phyloP scores from a whole-genome alignment of 192 early-diverging fungal genomes.

The Coemansia sp. region DNA sequence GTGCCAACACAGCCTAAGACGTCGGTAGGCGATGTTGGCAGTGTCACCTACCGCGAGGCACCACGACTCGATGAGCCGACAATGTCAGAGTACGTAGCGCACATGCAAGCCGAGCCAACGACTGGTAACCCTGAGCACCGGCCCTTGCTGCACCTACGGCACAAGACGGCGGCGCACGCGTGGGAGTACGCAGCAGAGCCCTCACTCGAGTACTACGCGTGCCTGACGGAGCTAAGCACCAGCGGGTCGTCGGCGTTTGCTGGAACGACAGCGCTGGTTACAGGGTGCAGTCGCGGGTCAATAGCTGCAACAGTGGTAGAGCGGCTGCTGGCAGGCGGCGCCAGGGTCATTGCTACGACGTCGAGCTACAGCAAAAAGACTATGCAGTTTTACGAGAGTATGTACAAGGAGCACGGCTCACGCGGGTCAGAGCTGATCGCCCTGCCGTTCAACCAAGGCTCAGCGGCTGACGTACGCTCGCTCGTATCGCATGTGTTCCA shows the following conservation, averaged over 20 bases:
- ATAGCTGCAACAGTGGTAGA: slow-evolving; percentile 87
- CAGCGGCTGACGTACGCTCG: slow-evolving; percentile 72
- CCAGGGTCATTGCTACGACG: slow-evolving; percentile 77
- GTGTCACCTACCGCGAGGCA: slow-evolving; percentile 76
- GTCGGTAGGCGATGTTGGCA: slow-evolving; percentile 69
- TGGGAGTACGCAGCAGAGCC: slow-evolving; percentile 24
- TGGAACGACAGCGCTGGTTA: slow-evolving; percentile 80
- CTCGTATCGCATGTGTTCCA: slow-evolving; percentile 83
- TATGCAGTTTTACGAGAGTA: slow-evolving; percentile 82
- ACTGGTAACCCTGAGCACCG: slow-evolving; percentile 51
- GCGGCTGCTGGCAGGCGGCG: slow-evolving; percentile 75
- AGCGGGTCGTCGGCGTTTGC: slow-evolving; percentile 77
- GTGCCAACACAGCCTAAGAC: slow-evolving; percentile 79
- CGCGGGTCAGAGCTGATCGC: slow-evolving; percentile 86
- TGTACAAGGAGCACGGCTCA: slow-evolving; percentile 85
- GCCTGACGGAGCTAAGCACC: slow-evolving; percentile 72
- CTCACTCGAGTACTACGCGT: slow-evolving; percentile 32
- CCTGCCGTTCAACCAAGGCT: slow-evolving; percentile 94
- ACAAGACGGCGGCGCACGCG: slow-evolving; percentile 14
- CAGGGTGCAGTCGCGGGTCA: slow-evolving; percentile 88
- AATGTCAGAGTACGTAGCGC: slow-evolving; percentile 83
- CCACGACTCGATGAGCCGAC: slow-evolving; percentile 73
- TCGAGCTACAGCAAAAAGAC: slow-evolving; percentile 73
- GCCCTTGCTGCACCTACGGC: slow-evolving; percentile 47
- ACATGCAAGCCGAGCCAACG: slow-evolving; percentile 69